Base-by-base conservation (phyloP, 2,329 filamentous ascomycete genomes). In the Calonectria honghensis region DNA sequence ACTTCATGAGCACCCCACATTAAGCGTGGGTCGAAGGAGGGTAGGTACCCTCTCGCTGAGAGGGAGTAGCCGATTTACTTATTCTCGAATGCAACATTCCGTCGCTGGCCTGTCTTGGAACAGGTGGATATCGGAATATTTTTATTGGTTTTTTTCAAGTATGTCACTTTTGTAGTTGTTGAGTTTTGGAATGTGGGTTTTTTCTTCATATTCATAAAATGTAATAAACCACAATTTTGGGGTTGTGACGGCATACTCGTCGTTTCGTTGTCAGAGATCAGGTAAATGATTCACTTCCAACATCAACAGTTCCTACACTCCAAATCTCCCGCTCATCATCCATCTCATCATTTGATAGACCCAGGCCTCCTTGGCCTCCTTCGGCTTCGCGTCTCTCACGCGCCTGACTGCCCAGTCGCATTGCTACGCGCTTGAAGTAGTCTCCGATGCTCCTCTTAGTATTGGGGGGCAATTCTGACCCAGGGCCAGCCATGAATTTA, bases 291-390 rank as follows among this genome's bases (percentile, higher is more conserved):
- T 81, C 79, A 52, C 75, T 75, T 31, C 78, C 79, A 61, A 80
- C 75, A 71, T 98, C 96, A 65, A 98, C 93, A 85, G 94, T 96
- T 7, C 97, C 97, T 65, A 99, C 94, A 83, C 95, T 97, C 96
- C 96, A 98, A 76, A 99, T 93, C 88, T 99, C 97, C 85, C 92
- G 94, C 88, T 98, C 95, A 86, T 99, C 97, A 82, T 99, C 97
- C 39, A 92, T 88, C 87, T 99, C 97, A 84, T 99, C 97, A 82
- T 95, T 96, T 41, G 94, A 94, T 80, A 99, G 84, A 0, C 96
- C 96, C 65, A 98, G 83, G 0, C 96, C 95, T 61, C 96, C 96
- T 73, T 93, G 91, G 10, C 96, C 97, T 75, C 96, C 96, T 83
- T 98, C 96, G 0, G 97, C 97, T 79, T 98, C 96, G 82, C 92